Evolutionary conservation across 306 rosid species (phyloP).

Genomic region (Fragaria vesca): DNA sequence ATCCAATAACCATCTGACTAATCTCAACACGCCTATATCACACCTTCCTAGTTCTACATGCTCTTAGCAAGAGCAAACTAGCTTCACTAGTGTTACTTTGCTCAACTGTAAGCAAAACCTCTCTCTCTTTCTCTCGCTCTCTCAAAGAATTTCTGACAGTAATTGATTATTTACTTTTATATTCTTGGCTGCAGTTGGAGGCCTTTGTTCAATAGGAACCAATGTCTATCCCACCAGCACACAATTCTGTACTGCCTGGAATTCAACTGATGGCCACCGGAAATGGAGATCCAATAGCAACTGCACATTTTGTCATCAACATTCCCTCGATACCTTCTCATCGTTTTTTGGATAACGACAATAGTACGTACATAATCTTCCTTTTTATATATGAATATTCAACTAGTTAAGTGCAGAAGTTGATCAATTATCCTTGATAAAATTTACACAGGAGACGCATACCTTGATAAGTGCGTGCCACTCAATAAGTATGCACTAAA

Average conservation of each 20-base stretch:
- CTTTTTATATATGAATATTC: neutral
- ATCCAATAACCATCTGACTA: too few relatives aligned
- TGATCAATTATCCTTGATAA: neutral
- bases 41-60: too few relatives aligned
- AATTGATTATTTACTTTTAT: neutral
- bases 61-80: too few relatives aligned
- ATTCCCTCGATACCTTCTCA: neutral
- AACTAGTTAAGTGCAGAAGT: neutral
- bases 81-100: too few relatives aligned
- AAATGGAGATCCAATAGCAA: neutral
- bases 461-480: neutral
- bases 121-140: too few relatives aligned
- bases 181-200: neutral
- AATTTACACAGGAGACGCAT: neutral
- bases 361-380: neutral
- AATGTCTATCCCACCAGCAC: neutral
- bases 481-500: slow-evolving; percentile 12
- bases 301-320: neutral
- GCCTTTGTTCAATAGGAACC: neutral
- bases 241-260: neutral
- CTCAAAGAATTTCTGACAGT: too few relatives aligned
- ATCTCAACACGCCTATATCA: too few relatives aligned
- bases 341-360: neutral
- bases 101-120: too few relatives aligned
- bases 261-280: neutral